phyloP scores from a whole-genome alignment of 2,329 filamentous ascomycete species.

The Ceratocystis lukuohia region DNA sequence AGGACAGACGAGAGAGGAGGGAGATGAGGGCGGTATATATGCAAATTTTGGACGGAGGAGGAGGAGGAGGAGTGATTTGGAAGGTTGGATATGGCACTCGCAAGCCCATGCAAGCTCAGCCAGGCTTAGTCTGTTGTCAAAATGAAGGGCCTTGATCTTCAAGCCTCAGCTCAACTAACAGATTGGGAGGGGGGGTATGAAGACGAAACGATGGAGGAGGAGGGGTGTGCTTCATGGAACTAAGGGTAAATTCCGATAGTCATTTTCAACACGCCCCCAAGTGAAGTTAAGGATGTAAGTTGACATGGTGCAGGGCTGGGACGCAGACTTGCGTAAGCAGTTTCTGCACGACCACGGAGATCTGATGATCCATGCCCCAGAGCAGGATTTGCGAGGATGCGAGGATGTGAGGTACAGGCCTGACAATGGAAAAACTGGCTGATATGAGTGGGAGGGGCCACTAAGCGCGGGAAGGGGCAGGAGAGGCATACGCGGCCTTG shows the following conservation, averaged over 20 bases:
- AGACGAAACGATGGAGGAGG: not conserved
- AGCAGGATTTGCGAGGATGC: not conserved
- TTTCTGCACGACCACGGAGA: not conserved
- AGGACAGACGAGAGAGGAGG: not conserved
- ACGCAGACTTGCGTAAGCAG: not conserved
- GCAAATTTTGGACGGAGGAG: not conserved
- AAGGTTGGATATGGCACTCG: not conserved
- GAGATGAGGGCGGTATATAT: slow-evolving; percentile 14
- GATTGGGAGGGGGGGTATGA: too few species aligned
- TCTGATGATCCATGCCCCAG: not conserved
- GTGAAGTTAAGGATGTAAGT: not conserved
- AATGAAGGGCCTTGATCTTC: too few species aligned
- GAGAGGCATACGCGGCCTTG: not conserved
- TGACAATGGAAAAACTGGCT: too few species aligned
- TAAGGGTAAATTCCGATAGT: too few species aligned
- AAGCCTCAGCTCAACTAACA: too few species aligned
- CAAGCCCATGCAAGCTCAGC: not conserved
- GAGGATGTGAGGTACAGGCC: not conserved
- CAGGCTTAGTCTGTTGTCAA: too few species aligned
- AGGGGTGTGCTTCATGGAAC: not conserved
- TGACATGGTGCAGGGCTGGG: not conserved
- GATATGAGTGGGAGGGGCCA: not conserved
- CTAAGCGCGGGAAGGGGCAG: not conserved
- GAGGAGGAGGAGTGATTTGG: not conserved
- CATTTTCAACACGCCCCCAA: not conserved